phyloP scores from a whole-genome alignment of 495 filamentous ascomycete genomes.

The Talaromyces wortmannii region DNA sequence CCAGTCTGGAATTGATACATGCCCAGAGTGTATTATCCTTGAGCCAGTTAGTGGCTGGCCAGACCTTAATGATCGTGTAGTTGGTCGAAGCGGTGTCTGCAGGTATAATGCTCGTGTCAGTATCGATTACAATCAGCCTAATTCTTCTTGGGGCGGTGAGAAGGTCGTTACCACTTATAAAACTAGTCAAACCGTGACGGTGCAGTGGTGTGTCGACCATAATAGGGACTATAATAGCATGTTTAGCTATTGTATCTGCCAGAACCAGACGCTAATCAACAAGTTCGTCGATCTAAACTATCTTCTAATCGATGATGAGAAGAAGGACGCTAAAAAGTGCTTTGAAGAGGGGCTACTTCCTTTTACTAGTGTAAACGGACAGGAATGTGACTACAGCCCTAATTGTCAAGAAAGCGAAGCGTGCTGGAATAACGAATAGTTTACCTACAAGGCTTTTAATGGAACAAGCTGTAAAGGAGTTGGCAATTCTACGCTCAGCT shows the following conservation, averaged over 20 bases:
- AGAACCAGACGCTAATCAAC: slow-evolving; percentile 44
- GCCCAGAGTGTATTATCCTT: slow-evolving; percentile 50
- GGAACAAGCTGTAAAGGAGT: slow-evolving; percentile 39
- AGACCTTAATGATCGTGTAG: slow-evolving; percentile 32
- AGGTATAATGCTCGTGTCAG: slow-evolving; percentile 50
- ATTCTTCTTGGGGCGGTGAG: slow-evolving; percentile 32
- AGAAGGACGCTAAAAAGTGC: slow-evolving; percentile 48
- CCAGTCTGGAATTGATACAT: slow-evolving; percentile 45
- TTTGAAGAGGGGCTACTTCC: slow-evolving; percentile 41
- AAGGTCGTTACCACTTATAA: slow-evolving; percentile 35
- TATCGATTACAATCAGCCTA: slow-evolving; percentile 49
- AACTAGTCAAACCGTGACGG: slow-evolving; percentile 36
- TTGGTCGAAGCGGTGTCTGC: slow-evolving; percentile 47
- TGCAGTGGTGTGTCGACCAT: slow-evolving; percentile 52
- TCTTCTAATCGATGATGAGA: slow-evolving; percentile 43
- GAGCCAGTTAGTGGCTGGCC: slow-evolving; percentile 49
- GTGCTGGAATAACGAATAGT: slow-evolving; percentile 52
- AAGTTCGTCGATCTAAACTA: slow-evolving; percentile 42
- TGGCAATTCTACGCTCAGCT: slow-evolving; percentile 32
- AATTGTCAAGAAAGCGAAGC: slow-evolving; percentile 38
- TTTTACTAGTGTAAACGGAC: slow-evolving; percentile 46
- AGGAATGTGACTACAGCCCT: slow-evolving; percentile 43
- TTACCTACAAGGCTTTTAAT: slow-evolving; percentile 45
- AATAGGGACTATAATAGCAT: slow-evolving; percentile 55
- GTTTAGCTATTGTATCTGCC: slow-evolving; percentile 51